Evolutionary conservation across 2,329 filamentous ascomycete species (phyloP).

Genomic region (Monosporascus sp.): DNA sequence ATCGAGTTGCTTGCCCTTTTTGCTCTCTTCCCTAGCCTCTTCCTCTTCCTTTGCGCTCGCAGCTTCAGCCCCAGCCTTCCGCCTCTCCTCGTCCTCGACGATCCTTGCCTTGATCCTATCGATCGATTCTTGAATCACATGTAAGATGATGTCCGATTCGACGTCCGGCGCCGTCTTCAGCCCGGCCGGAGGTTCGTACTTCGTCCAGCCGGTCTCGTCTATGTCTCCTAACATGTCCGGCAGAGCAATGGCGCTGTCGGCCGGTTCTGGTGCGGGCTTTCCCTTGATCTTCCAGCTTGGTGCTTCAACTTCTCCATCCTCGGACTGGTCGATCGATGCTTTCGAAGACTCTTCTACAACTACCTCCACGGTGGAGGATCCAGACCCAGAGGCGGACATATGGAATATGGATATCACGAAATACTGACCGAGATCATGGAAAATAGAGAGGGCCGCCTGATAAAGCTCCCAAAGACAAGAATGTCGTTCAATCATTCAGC

Average conservation of each 20-base stretch:
- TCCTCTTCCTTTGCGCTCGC: conserved; percentile 17
- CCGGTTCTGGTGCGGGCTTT: conserved; percentile 7
- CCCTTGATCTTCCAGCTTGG: conserved; percentile 18
- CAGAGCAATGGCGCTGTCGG: background rate
- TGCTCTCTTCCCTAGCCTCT: conserved; percentile 4
- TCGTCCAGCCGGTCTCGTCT: conserved; percentile 37
- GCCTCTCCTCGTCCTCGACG: conserved; percentile 26
- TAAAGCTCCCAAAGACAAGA: background rate
- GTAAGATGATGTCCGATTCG: conserved; percentile 34
- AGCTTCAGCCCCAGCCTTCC: conserved; percentile 22
- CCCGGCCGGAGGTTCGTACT: conserved; percentile 40
- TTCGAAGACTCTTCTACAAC: background rate
- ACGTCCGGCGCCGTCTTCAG: conserved; percentile 33
- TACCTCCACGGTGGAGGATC: background rate
- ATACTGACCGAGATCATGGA: background rate
- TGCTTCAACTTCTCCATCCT: conserved; percentile 3
- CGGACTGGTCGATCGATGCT: background rate
- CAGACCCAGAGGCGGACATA: background rate
- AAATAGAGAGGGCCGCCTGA: background rate
- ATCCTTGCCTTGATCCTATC: conserved; percentile 37
- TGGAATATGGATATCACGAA: background rate
- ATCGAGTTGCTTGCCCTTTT: conserved; percentile 2
- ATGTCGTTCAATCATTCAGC: no score
- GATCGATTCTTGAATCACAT: conserved; percentile 40
- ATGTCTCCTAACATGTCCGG: conserved; percentile 18